Evolutionary conservation across 768 basidiomycete genomes (phyloP), one percentile per base, ranked within the genome.

Genomic region (Termitomyces sp.): DNA sequence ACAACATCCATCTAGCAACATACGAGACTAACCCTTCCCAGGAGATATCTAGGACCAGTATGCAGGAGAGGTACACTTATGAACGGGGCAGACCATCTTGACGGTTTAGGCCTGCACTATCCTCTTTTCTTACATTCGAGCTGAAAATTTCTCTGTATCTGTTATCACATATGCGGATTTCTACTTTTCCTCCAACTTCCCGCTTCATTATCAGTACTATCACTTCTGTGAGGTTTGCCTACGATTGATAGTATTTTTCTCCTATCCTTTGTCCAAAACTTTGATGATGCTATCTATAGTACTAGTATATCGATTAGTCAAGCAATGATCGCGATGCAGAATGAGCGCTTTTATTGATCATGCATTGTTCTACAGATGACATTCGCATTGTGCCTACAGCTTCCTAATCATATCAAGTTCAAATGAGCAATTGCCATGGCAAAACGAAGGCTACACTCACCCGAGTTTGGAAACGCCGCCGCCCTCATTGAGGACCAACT

Each of bases 321-420:
- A n/a, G n/a, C n/a, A n/a, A 27, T 27, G 27, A 27, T 27, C 27
- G 4, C 27, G 27, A 27, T 27, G 27, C 27, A 27, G 27, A 3
- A 27, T 36, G 34, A n/a, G n/a, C n/a, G n/a, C 16, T 54, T 39
- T 58, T 58, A 59, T 39, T 44, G 39, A 54, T 39, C 24, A 54
- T 50, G 20, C 36, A 30, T 31, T n/a, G 22, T 66, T 34, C 27
- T 48, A 6, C 58, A 99, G 96, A 99, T 99, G 97, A 94, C 96
- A 18, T 99, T 98, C 70, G 95, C 97, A 9, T 79, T 98, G 63
- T 98, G 94, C 73, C 80, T 99, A 36, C 95, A 98, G 79, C 77
- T 98, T 5, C 93, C 94, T 37, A 99, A 99, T 74, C 93, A 96
- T 76, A 70, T 98, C 68, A 93, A 82, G 72, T 98, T 98, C 82